Conservation (phyloP, 2,329 filamentous ascomycete species). For the Setomelanomma holmii region DNA sequence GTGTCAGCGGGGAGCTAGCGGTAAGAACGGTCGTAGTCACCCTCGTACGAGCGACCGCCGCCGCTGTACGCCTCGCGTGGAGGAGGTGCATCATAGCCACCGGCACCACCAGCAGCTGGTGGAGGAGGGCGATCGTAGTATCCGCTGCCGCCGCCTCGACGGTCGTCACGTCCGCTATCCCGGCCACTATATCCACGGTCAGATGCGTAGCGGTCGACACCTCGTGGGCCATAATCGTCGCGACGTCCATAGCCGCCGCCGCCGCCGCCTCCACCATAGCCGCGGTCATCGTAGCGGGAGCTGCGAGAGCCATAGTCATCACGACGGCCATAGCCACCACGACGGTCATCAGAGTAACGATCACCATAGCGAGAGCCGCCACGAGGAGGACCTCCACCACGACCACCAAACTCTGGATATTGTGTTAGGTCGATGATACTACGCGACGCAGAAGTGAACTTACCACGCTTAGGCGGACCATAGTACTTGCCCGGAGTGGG, state of each 20-base stretch:
- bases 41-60: constrained; percentile 49
- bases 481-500: constrained; percentile 99
- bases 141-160: constrained; percentile 65
- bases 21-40: constrained; percentile 56
- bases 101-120: constrained; percentile 36
- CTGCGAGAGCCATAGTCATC: constrained; percentile 56
- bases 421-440: too few relatives aligned
- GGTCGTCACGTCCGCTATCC: constrained; percentile 54
- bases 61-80: constrained; percentile 48
- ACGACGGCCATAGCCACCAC: constrained; percentile 52
- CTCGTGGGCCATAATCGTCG: constrained; percentile 48
- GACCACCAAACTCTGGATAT: constrained; percentile 52
- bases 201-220: constrained; percentile 66
- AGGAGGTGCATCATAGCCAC: constrained; percentile 44
- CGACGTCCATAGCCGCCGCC: constrained; percentile 51
- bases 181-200: constrained; percentile 63
- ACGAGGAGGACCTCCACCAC: constrained; percentile 54
- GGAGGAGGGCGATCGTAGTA: constrained; percentile 63
- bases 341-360: constrained; percentile 55
- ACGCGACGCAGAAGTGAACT: too few relatives aligned
- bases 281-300: constrained; percentile 50
- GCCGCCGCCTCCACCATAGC: constrained; percentile 67
- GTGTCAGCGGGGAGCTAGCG: constrained; percentile 42
- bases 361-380: constrained; percentile 59
- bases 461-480: constrained; percentile 95